These are phyloP conservation scores for Huntiella omanensis DNA, from an alignment of 2,329 filamentous ascomycete species.

Conservation along the genomic window DNA sequence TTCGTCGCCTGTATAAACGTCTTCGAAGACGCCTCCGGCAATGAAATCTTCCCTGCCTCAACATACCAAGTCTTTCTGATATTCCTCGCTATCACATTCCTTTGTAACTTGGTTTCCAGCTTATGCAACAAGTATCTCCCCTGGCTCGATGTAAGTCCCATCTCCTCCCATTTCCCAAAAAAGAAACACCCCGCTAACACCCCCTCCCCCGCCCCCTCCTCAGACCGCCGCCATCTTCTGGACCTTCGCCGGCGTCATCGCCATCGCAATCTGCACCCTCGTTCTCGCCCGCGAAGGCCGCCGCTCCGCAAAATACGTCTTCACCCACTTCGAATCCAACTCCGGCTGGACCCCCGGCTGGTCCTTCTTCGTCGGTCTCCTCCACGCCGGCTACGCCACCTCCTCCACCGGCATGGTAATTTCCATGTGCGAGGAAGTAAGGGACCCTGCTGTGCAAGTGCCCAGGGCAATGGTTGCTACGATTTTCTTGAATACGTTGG, in stretches of 20 bases:
- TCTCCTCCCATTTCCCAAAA: neutral
- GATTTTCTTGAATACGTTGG: constrained; percentile 45
- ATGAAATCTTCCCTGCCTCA: constrained; percentile 26
- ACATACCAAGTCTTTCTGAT: constrained; percentile 52
- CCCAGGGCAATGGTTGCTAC: constrained; percentile 55
- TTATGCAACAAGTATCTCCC: constrained; percentile 51
- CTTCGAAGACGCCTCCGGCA: constrained; percentile 27
- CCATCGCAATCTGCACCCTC: constrained; percentile 42
- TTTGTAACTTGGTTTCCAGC: constrained; percentile 45
- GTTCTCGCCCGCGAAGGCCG: constrained; percentile 51
- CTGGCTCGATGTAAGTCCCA: constrained; percentile 44
- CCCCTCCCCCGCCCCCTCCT: neutral
- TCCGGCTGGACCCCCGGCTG: constrained; percentile 54
- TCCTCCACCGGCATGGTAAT: constrained; percentile 67
- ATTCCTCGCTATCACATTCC: constrained; percentile 48
- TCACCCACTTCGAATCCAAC: constrained; percentile 46
- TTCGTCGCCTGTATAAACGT: constrained; percentile 36
- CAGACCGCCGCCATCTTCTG: constrained; percentile 55
- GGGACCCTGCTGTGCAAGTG: constrained; percentile 45
- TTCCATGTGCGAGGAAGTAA: constrained; percentile 59
- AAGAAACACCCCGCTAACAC: neutral
- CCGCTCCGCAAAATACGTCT: constrained; percentile 41
- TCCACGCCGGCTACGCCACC: constrained; percentile 55
- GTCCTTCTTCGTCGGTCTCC: constrained; percentile 54
- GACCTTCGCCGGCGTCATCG: constrained; percentile 53